Conservation (phyloP, 2,329 filamentous ascomycete species). For the Endoconidiophora polonica region DNA sequence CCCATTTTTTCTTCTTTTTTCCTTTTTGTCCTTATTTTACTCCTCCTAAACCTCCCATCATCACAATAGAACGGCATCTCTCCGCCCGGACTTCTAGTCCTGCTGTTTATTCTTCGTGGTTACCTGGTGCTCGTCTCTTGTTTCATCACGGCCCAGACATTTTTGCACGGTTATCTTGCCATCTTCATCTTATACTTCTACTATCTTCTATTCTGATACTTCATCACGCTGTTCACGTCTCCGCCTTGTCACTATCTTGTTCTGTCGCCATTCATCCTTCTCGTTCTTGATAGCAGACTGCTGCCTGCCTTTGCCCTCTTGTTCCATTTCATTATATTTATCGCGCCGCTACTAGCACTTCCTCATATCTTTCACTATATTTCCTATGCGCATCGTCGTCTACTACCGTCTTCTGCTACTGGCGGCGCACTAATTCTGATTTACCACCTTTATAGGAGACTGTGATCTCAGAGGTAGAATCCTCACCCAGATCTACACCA, state of each 20-base stretch:
- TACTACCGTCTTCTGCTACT: neutral
- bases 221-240: slow-evolving; percentile 16
- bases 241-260: neutral
- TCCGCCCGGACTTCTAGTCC: neutral
- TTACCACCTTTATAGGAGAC: neutral
- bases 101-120: too few relatives aligned
- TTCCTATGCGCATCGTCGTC: neutral
- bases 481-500: neutral
- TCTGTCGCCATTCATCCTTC: slow-evolving; percentile 7
- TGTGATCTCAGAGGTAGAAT: neutral
- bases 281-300: neutral
- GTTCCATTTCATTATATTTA: too few relatives aligned
- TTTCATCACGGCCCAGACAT: neutral
- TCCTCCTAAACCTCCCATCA: neutral
- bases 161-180: slow-evolving; percentile 1
- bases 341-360: too few relatives aligned
- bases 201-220: slow-evolving; percentile 19
- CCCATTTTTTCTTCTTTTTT: slow-evolving; percentile 3
- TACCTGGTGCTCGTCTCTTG: slow-evolving; percentile 5
- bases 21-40: neutral
- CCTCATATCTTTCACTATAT: neutral
- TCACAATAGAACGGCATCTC: slow-evolving; percentile 3
- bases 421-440: too few relatives aligned
- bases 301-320: too few relatives aligned
- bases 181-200: slow-evolving; percentile 12